phyloP scores from a whole-genome alignment of 1,284 basidiomycete genomes.

The Entoloma clypeatum region DNA sequence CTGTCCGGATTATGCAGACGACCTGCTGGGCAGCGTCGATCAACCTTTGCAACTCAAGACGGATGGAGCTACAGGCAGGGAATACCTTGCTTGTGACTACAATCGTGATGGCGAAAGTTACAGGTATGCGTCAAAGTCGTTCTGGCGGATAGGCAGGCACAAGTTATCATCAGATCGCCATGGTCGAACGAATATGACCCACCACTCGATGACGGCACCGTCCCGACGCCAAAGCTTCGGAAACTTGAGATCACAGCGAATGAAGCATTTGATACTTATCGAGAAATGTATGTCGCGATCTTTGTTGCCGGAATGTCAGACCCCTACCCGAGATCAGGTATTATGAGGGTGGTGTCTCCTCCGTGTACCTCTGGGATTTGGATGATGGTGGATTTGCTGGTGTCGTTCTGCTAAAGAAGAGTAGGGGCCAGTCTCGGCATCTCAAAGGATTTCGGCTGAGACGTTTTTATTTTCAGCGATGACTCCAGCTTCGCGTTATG shows the following conservation, averaged over 20 bases:
- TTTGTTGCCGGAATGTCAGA: background rate
- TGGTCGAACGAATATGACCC: slow-evolving; percentile 97
- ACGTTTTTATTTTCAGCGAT: slow-evolving; percentile 43
- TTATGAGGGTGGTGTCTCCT: slow-evolving; percentile 96
- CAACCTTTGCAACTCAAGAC: slow-evolving; percentile 84
- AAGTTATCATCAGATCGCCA: slow-evolving; percentile 68
- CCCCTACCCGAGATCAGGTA: slow-evolving; percentile 54
- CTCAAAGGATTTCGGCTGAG: slow-evolving; percentile 1
- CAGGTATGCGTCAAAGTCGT: slow-evolving; percentile 49
- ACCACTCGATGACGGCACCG: slow-evolving; percentile 81
- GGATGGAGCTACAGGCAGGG: slow-evolving; percentile 77
- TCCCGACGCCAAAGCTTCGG: slow-evolving; percentile 80
- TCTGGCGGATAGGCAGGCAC: slow-evolving; percentile 2
- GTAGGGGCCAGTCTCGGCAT: slow-evolving; percentile 44
- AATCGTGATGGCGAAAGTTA: slow-evolving; percentile 96
- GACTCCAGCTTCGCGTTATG: slow-evolving; percentile 47
- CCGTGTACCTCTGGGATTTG: slow-evolving; percentile 97
- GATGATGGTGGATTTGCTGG: slow-evolving; percentile 97
- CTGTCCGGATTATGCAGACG: slow-evolving; percentile 94
- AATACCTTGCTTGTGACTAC: slow-evolving; percentile 96
- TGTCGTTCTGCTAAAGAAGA: slow-evolving; percentile 94
- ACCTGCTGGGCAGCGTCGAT: slow-evolving; percentile 93
- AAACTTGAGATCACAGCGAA: slow-evolving; percentile 93
- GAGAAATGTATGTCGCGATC: slow-evolving; percentile 73
- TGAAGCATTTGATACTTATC: slow-evolving; percentile 96